Evolutionary conservation across 306 rosid genomes (phyloP), one percentile per base, ranked within the genome.

Genomic region (Gillenia trifoliata): DNA sequence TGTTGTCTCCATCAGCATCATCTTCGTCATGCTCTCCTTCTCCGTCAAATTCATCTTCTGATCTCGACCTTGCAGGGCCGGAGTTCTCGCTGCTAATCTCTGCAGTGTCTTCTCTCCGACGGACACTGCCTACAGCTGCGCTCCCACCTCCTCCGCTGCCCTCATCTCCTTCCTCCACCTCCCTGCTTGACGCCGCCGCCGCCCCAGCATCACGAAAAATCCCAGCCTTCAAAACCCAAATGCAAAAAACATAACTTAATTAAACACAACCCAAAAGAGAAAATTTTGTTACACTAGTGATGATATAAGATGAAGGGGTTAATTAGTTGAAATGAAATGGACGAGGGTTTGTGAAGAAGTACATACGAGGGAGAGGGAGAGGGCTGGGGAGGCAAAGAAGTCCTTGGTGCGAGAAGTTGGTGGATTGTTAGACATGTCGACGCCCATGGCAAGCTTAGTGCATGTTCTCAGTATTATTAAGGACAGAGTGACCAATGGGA

Each of bases 41-140:
- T 68, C 81, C 93, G 20, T 87, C 96, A n/a, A 87, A 83, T 23
- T 92, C 96, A 55, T 92, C 99, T 0, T 90, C 95, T 36, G 99
- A 95, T 81, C 95, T 92, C 12, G 99, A 95, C 81, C 91, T 90
- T 15, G 83, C 82, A 26, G 89, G 90, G 2, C 92, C 98, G 0
- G 96, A 95, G 71, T 81, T 89, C 90, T 95, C 99, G n/a, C 99
- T 90, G 34, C 99, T 95, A 28, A 89, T 87, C 75, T 95, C 96
- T 3, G 77, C 86, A 19, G 85, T 84, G 49, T 85, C 96, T 17
- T 91, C 95, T 19, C 89, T 50, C 33, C 76, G 68, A 9, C 68
- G 56, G 4, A 84, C 73, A 33, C 68, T 64, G 16, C 68, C 66
- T 1, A 85, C 89, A 45, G 52, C 52, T 45, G 52, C 19, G 17